These are phyloP conservation scores for Amanita molliuscula DNA, from an alignment of 768 basidiomycete genomes.

Conservation along the genomic window DNA sequence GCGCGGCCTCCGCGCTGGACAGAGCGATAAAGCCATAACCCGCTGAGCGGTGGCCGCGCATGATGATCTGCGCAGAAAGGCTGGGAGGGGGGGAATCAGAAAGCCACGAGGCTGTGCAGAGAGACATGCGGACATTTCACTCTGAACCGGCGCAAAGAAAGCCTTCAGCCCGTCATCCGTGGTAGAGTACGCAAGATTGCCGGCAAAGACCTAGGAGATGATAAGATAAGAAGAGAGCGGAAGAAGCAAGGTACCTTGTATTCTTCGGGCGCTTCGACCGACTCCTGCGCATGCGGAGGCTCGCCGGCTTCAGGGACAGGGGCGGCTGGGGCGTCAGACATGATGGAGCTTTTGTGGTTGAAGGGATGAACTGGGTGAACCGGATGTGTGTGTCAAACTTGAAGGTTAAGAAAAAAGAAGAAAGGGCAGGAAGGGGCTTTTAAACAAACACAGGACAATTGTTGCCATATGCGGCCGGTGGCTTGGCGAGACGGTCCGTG, in stretches of 20 bases:
- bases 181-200: constrained; percentile 91
- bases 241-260: constrained; percentile 53
- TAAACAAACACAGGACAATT: constrained; percentile 27
- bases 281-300: constrained; percentile 68
- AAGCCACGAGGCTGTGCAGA: constrained; percentile 14
- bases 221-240: constrained; percentile 6
- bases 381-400: constrained; percentile 81
- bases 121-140: constrained; percentile 67
- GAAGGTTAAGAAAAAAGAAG: constrained; percentile 58
- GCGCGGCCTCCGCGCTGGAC: constrained; percentile 68
- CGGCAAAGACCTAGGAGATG: constrained; percentile 71
- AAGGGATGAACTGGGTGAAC: constrained; percentile 68
- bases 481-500: constrained; percentile 13
- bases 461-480: constrained; percentile 14
- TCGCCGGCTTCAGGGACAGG: constrained; percentile 75
- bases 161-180: constrained; percentile 92
- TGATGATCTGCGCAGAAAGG: constrained; percentile 76
- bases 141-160: constrained; percentile 83
- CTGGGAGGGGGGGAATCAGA: constrained; percentile 26
- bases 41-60: constrained; percentile 76
- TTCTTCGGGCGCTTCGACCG: constrained; percentile 61
- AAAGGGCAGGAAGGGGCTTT: constrained; percentile 17
- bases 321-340: constrained; percentile 91
- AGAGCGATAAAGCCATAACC: constrained; percentile 92
- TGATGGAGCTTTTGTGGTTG: constrained; percentile 44